Conservation (phyloP, 176 grass and related monocot genomes). For the Urochloa ruziziensis region DNA sequence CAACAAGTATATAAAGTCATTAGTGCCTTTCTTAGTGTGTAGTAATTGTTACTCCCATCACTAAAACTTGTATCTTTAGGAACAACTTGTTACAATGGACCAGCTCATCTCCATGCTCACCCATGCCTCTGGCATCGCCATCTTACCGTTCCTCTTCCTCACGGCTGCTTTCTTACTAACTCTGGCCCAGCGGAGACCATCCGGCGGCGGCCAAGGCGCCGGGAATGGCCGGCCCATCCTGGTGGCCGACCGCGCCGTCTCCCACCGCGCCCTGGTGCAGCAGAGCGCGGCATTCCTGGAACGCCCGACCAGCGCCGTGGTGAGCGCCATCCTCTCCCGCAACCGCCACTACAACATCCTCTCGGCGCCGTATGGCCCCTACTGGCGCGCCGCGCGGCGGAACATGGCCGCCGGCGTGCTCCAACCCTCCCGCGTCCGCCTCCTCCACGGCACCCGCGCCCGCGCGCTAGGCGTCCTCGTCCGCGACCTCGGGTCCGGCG, state of each 20-base stretch:
- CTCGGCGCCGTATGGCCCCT: neutral
- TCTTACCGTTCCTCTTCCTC: too few relatives aligned
- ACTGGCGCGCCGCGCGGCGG: neutral
- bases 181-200: too few relatives aligned
- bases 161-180: too few relatives aligned
- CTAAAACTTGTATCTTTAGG: too few relatives aligned
- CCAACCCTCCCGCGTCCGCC: neutral
- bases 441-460: neutral
- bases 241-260: neutral
- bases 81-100: too few relatives aligned
- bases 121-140: too few relatives aligned
- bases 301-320: neutral
- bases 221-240: neutral
- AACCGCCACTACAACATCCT: conserved; percentile 6
- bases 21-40: too few relatives aligned
- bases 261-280: neutral
- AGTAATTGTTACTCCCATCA: too few relatives aligned
- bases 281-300: neutral
- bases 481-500: neutral
- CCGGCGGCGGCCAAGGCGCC: neutral
- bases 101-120: too few relatives aligned
- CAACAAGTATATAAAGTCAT: too few relatives aligned
- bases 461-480: neutral
- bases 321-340: neutral
- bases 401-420: neutral